Conservation (phyloP, 768 basidiomycete genomes). For the Amyloporia xantha region DNA sequence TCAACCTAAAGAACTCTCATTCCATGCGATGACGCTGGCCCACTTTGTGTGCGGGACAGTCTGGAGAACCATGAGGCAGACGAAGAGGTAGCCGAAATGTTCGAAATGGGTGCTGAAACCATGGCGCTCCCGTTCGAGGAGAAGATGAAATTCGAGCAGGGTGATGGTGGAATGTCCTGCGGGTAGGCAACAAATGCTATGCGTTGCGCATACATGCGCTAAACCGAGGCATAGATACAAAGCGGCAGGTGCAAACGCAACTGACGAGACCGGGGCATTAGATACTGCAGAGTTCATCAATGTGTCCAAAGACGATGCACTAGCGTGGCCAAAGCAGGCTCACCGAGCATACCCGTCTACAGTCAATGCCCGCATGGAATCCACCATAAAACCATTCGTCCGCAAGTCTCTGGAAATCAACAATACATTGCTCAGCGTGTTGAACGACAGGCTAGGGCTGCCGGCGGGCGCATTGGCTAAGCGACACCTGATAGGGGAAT, state of each 20-base stretch:
- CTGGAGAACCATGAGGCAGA: conserved; percentile 39
- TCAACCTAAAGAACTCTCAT: no score
- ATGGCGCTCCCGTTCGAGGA: conserved; percentile 36
- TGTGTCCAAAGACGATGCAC: conserved; percentile 30
- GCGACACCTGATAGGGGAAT: conserved; percentile 21
- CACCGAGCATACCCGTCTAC: conserved; percentile 29
- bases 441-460: conserved; percentile 28
- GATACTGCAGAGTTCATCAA: conserved; percentile 32
- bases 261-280: conserved; percentile 26
- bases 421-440: conserved; percentile 22
- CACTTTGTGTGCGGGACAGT: conserved; percentile 21
- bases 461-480: conserved; percentile 23
- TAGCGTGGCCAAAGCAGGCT: conserved; percentile 23
- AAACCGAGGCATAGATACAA: conserved; percentile 19
- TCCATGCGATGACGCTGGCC: no score
- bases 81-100: conserved; percentile 31
- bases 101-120: conserved; percentile 35
- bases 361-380: conserved; percentile 24
- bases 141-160: conserved; percentile 38
- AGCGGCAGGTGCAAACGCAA: conserved; percentile 26
- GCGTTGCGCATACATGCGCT: not conserved
- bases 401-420: conserved; percentile 25
- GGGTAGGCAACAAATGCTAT: conserved; percentile 20
- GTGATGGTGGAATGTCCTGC: conserved; percentile 33
- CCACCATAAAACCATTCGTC: conserved; percentile 23